Evolutionary conservation across 1,284 basidiomycete species (phyloP).

Genomic region (Flammula alnicola): DNA sequence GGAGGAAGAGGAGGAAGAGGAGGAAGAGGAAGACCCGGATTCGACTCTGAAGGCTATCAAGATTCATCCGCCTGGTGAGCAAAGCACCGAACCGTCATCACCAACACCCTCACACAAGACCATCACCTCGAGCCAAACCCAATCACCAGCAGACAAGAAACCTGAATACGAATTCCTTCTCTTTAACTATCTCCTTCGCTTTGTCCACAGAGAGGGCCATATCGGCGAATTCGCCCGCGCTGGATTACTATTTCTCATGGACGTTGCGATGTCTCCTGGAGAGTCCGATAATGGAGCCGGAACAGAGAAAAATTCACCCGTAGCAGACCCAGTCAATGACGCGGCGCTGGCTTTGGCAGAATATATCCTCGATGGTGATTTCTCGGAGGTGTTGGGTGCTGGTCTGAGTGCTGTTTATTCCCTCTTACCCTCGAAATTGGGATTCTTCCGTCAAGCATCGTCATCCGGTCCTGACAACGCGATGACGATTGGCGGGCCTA

Average conservation of each 20-base stretch:
- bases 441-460: conserved; percentile 55
- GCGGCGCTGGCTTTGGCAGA: conserved; percentile 87
- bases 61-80: conserved; percentile 16
- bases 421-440: conserved; percentile 85
- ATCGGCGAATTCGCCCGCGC: conserved; percentile 95
- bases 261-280: conserved; percentile 86
- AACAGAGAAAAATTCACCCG: conserved; percentile 33
- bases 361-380: conserved; percentile 95
- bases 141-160: conserved; percentile 55
- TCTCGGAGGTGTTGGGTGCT: conserved; percentile 94
- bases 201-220: conserved; percentile 92
- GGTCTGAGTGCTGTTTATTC: conserved; percentile 95
- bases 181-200: conserved; percentile 95
- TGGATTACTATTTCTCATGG: conserved; percentile 91
- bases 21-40: conserved; percentile 27
- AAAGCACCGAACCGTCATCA: conserved; percentile 39
- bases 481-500: conserved; percentile 70
- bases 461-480: conserved; percentile 40
- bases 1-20: conserved; percentile 34
- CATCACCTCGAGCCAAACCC: conserved; percentile 53
- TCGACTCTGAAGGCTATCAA: conserved; percentile 23
- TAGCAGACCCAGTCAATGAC: conserved; percentile 75
- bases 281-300: conserved; percentile 51
- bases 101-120: conserved; percentile 66
- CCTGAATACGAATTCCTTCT: conserved; percentile 93